A percentile compares a stretch with the other conserved stretches of the same genome.
Conservation (phyloP, 139 green algal genomes). For the Mychonastes homosphaera region DNA sequence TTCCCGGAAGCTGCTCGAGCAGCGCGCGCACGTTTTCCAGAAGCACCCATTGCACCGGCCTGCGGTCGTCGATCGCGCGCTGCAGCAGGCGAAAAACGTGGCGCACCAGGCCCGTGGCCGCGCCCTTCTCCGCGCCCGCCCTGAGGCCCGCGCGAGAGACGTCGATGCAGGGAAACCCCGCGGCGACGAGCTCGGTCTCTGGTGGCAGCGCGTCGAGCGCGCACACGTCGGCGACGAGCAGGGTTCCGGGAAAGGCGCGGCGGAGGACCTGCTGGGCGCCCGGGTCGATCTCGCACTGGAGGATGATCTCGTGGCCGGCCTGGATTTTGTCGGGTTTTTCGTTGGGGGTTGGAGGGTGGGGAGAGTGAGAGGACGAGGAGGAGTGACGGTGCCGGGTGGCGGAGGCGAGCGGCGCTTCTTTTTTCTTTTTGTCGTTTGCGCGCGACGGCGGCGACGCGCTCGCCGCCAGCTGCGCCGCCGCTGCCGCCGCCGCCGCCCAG, state of each 20-base stretch:
- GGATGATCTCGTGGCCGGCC: conserved; percentile 71
- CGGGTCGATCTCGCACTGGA: conserved; percentile 71
- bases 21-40: conserved; percentile 80
- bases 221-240: conserved; percentile 46
- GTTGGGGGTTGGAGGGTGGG: background rate
- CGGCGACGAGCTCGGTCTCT: conserved; percentile 69
- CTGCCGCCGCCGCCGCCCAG: background rate
- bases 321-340: conserved; percentile 12
- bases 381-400: no score
- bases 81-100: conserved; percentile 78
- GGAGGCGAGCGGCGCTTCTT: background rate
- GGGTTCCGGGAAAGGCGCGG: conserved; percentile 37
- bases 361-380: background rate
- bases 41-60: conserved; percentile 72
- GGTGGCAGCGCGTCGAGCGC: conserved; percentile 33
- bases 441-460: background rate
- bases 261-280: conserved; percentile 61
- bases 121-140: conserved; percentile 33
- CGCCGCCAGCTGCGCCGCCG: background rate
- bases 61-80: conserved; percentile 23
- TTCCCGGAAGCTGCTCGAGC: conserved; percentile 40
- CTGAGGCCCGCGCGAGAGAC: conserved; percentile 58
- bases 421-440: conserved; percentile 1
- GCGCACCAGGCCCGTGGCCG: conserved; percentile 59
- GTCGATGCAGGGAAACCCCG: conserved; percentile 86